Evolutionary conservation across 2,329 filamentous ascomycete species (phyloP).

Genomic region (Cryoendolithus antarcticus): DNA sequence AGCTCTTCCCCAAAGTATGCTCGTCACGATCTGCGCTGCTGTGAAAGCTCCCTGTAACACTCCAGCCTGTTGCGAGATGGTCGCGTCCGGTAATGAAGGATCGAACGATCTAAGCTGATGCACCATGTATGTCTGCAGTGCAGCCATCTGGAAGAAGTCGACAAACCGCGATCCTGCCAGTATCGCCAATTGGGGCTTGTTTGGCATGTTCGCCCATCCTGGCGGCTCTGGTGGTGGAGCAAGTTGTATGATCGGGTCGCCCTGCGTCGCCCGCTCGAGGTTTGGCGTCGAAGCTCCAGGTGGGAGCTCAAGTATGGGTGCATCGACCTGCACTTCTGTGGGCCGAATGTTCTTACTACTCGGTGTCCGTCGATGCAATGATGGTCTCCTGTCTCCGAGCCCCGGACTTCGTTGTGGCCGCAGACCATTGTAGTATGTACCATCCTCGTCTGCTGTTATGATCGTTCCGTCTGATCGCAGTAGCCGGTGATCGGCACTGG

Average conservation of each 20-base stretch:
- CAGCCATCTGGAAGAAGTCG: conserved; percentile 34
- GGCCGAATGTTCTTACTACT: no score
- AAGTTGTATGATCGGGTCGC: background rate
- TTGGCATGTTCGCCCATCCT: conserved; percentile 29
- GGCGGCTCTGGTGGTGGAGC: conserved; percentile 14
- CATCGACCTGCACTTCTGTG: no score
- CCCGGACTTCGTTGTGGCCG: no score
- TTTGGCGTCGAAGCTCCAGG: background rate
- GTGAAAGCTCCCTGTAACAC: conserved; percentile 31
- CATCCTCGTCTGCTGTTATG: no score
- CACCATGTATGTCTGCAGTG: conserved; percentile 33
- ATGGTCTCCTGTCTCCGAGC: no score
- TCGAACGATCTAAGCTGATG: conserved; percentile 32
- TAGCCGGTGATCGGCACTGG: no score
- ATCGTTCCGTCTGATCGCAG: no score
- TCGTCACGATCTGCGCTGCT: conserved; percentile 30
- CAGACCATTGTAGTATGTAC: no score
- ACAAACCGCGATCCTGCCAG: conserved; percentile 29
- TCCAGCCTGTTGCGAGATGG: conserved; percentile 31
- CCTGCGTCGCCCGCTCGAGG: conserved; percentile 1
- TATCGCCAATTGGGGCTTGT: conserved; percentile 29
- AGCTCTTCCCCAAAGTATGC: conserved; percentile 29
- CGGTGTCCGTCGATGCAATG: no score
- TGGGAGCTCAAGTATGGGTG: no score
- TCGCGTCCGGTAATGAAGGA: conserved; percentile 32